Evolutionary conservation across 1,139 yeast species (phyloP), one percentile per base, ranked within the genome.

Genomic region (Eremothecium coryli): DNA sequence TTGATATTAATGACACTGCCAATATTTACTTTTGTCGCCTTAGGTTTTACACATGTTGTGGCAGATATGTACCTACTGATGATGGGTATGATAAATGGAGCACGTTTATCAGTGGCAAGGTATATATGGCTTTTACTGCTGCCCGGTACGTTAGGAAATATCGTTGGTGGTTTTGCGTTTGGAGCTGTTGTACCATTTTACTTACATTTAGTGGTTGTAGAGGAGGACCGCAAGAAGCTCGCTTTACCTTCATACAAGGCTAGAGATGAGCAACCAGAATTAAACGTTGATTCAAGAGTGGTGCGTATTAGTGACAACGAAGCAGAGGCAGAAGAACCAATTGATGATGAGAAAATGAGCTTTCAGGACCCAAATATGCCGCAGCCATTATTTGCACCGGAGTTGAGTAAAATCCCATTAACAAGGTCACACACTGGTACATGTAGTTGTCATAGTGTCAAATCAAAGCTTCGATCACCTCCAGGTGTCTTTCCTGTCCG

Each of bases 1-100:
- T 66, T 78, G 30, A 29, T 79, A n/a, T 58, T 78, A 62, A 69
- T 82, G 62, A 46, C 65, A 5, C 52, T 81, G 16, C 93, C 93
- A 0, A 65, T 82, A 9, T 78, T 80, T 56, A 73, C 86, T 0
- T 79, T 82, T 54, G 93, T 80, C 6, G 48, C 76, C 1, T 64
- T 77, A 62, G 93, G 93, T 0, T 82, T 75, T 55, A 74, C 84
- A 4, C 93, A 82, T 52, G 73, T 74, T 2, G 85, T 82, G 7
- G 93, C 93, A 1, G 93, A 82, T 54, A 80, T 82, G 88, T 74
- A 65, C 45, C 47, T 79, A 38, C 52, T 78, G 8, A 71, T 76
- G 7, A 70, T 75, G 45, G 93, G 84, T 0, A 60, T 80, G 48
- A 65, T 82, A 32, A 77, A 78, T 52, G 71, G 76, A 18, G 78